Evolutionary conservation across 2,329 filamentous ascomycete species (phyloP).

Genomic region (Fusarium foetens): DNA sequence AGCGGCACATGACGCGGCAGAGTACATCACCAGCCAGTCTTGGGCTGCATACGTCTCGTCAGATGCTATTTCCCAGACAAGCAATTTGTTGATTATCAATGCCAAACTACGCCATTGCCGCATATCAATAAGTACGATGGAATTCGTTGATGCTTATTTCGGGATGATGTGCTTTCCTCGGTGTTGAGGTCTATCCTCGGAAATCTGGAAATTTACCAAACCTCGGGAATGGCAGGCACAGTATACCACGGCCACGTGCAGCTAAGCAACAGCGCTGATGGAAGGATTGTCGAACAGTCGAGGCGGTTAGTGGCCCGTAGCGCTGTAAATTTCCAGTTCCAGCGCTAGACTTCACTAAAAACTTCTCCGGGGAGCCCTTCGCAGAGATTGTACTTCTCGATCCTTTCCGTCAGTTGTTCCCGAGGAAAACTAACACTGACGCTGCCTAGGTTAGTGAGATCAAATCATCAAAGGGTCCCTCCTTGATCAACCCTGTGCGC

Average conservation of each 20-base stretch:
- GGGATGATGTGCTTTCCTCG: conserved; percentile 2
- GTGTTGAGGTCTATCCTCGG: conserved; percentile 2
- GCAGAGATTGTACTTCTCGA: too few relatives aligned
- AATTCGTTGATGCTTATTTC: background rate
- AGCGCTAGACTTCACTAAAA: conserved; percentile 14
- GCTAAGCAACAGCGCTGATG: background rate
- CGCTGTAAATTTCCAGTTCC: conserved; percentile 9
- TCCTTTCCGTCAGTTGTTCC: conserved; percentile 21
- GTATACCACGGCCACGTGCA: background rate
- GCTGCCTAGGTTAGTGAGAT: conserved; percentile 14
- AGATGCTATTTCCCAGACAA: conserved; percentile 3
- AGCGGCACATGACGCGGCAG: conserved; percentile 29
- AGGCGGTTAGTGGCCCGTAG: background rate
- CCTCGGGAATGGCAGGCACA: conserved; percentile 2
- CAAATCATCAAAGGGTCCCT: conserved; percentile 15
- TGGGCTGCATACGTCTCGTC: conserved; percentile 3
- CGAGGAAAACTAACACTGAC: conserved; percentile 10
- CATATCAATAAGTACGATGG: background rate
- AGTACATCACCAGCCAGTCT: conserved; percentile 6
- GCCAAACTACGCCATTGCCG: background rate
- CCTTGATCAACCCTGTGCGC: conserved; percentile 8
- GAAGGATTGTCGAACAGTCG: background rate
- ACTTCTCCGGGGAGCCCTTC: conserved; percentile 1
- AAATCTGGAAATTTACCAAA: background rate
- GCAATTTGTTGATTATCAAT: background rate